phyloP scores from a whole-genome alignment of 805 yeast species.

The Ogataea kodamae region DNA sequence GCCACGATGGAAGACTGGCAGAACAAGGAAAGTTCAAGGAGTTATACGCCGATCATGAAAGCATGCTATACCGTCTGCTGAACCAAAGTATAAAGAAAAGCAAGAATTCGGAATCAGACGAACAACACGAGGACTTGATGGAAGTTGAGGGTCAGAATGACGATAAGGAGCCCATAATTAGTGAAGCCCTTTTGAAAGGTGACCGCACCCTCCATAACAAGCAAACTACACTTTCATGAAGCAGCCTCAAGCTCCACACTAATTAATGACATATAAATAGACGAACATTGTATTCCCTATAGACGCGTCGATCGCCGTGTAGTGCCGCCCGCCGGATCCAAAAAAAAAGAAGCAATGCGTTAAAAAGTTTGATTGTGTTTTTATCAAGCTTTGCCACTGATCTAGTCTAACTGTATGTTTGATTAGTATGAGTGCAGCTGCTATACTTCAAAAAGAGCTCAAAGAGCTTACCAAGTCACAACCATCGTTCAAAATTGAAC shows the following conservation, averaged over 20 bases:
- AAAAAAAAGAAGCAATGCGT: slow-evolving; percentile 7
- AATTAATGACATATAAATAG: slow-evolving; percentile 9
- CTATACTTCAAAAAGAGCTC: slow-evolving; percentile 35
- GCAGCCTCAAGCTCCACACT: slow-evolving; percentile 1
- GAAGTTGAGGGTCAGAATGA: slow-evolving; percentile 17
- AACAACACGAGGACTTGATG: slow-evolving; percentile 12
- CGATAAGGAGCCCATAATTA: too few relatives aligned
- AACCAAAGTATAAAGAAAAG: slow-evolving; percentile 27
- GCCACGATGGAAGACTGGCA: slow-evolving; percentile 70
- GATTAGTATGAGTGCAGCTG: slow-evolving; percentile 25
- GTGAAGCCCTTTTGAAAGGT: slow-evolving; percentile 21
- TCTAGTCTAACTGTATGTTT: not conserved
- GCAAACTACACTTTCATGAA: slow-evolving; percentile 4
- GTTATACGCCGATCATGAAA: slow-evolving; percentile 42
- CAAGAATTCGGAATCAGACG: slow-evolving; percentile 12
- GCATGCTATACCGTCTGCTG: slow-evolving; percentile 32
- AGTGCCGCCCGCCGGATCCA: not conserved
- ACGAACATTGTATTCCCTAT: slow-evolving; percentile 3
- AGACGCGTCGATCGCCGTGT: slow-evolving; percentile 6
- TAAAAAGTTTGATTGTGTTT: slow-evolving; percentile 10
- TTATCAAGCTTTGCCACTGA: slow-evolving; percentile 1
- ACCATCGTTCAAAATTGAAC: slow-evolving; percentile 34
- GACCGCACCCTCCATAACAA: slow-evolving; percentile 18
- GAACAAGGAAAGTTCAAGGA: slow-evolving; percentile 70
- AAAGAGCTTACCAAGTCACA: slow-evolving; percentile 31